A percentile compares a stretch with the other conserved stretches of the same genome.
Evolutionary conservation across 768 basidiomycete genomes (phyloP).

Genomic region (Piloderma croceum): DNA sequence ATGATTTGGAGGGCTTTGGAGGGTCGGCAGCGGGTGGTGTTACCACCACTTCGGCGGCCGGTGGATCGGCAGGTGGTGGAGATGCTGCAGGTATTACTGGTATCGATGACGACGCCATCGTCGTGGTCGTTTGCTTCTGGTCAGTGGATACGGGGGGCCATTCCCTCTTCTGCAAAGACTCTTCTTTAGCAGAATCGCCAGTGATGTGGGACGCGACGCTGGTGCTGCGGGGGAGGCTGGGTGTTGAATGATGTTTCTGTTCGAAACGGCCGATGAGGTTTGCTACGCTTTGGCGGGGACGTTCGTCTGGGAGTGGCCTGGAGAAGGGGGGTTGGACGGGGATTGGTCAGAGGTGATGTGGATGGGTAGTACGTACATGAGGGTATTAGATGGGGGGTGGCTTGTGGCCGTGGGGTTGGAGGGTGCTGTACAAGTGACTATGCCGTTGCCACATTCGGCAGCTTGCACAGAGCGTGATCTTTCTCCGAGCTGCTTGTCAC

Average conservation of each 20-base stretch:
- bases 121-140: slow-evolving; percentile 31
- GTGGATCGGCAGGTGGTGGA: slow-evolving; percentile 1
- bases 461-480: no score
- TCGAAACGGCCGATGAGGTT: slow-evolving; percentile 90
- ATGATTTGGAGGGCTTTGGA: slow-evolving; percentile 16
- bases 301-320: slow-evolving; percentile 86
- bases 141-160: slow-evolving; percentile 61
- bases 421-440: no score
- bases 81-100: slow-evolving; percentile 8
- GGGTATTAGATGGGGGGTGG: no score
- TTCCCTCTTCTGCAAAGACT: slow-evolving; percentile 66
- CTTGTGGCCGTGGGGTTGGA: no score
- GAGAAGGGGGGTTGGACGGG: no score
- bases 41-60: slow-evolving; percentile 4
- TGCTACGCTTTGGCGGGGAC: slow-evolving; percentile 80
- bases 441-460: no score
- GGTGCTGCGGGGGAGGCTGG: slow-evolving; percentile 48
- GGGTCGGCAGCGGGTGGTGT: slow-evolving; percentile 6
- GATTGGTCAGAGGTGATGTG: no score
- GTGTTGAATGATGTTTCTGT: slow-evolving; percentile 65
- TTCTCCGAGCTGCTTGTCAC: no score
- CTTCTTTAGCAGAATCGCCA: slow-evolving; percentile 61
- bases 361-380: no score
- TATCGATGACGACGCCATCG: slow-evolving; percentile 24
- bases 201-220: slow-evolving; percentile 61